These are phyloP conservation scores for Huiozyma naganishii DNA, from an alignment of 805 yeast genomes.

Conservation along the genomic window DNA sequence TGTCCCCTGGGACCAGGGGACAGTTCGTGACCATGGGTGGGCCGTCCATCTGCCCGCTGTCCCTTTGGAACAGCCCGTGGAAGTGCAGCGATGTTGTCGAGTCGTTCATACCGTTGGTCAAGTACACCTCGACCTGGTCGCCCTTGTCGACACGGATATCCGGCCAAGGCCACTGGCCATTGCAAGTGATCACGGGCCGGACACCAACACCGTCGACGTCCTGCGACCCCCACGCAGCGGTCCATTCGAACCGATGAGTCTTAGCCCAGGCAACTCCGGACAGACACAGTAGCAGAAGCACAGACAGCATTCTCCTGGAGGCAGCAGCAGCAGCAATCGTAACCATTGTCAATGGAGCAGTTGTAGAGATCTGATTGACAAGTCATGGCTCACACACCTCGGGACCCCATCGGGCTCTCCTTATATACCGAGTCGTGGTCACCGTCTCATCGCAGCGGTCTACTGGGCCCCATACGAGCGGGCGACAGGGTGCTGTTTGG, in stretches of 20 bases:
- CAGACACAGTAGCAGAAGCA: background rate
- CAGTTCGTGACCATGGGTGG: conserved; percentile 84
- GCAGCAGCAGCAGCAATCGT: too few relatives aligned
- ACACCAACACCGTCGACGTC: conserved; percentile 32
- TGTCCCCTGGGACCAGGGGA: conserved; percentile 74
- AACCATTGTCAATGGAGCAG: too few relatives aligned
- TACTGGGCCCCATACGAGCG: too few relatives aligned
- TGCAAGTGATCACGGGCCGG: conserved; percentile 35
- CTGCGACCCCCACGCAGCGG: conserved; percentile 46
- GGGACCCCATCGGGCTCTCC: too few relatives aligned
- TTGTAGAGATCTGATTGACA: too few relatives aligned
- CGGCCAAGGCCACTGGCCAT: conserved; percentile 75
- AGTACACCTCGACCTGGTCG: conserved; percentile 61
- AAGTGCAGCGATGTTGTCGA: conserved; percentile 73
- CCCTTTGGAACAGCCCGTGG: conserved; percentile 81
- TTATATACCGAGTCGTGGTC: too few relatives aligned
- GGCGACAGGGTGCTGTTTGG: too few relatives aligned
- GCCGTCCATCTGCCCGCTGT: conserved; percentile 77
- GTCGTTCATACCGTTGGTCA: conserved; percentile 62
- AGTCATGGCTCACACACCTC: too few relatives aligned
- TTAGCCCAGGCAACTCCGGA: conserved; percentile 7
- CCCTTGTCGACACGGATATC: conserved; percentile 63
- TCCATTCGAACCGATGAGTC: conserved; percentile 55
- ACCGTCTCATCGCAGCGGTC: too few relatives aligned
- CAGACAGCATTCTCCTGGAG: background rate